Evolutionary conservation across 371 early-diverging fungal species (phyloP).

Genomic region (Mucor mucedo): DNA sequence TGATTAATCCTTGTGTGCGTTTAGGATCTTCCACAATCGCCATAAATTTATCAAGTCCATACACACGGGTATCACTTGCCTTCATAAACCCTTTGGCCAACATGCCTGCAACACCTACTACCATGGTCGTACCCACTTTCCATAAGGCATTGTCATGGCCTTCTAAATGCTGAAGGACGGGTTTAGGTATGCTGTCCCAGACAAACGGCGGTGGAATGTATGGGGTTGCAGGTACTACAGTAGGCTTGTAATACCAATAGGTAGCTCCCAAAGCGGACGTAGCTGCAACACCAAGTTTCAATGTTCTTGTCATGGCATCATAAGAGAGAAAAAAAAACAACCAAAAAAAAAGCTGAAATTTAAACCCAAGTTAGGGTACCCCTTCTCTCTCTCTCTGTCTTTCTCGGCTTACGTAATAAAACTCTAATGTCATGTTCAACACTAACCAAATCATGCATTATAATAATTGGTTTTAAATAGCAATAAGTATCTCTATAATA

Average conservation of each 20-base stretch:
- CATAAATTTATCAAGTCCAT: constrained; percentile 66
- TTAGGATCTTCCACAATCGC: constrained; percentile 57
- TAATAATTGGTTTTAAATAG: no score
- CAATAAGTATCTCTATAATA: no score
- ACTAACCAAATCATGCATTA: no score
- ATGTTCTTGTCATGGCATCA: constrained; percentile 3
- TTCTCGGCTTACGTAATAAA: no score
- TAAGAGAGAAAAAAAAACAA: neutral
- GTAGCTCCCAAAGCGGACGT: constrained; percentile 14
- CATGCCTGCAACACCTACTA: constrained; percentile 50
- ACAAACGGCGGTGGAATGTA: constrained; percentile 42
- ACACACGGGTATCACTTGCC: constrained; percentile 54
- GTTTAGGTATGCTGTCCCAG: constrained; percentile 42
- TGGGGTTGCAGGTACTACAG: neutral
- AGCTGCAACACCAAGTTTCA: constrained; percentile 8
- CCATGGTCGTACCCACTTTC: constrained; percentile 49
- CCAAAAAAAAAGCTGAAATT: neutral
- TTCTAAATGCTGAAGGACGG: constrained; percentile 30
- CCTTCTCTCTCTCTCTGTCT: no score
- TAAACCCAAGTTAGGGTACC: no score
- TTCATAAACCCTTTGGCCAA: constrained; percentile 61
- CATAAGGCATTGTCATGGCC: constrained; percentile 43
- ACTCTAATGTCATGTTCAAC: no score
- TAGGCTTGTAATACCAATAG: constrained; percentile 25
- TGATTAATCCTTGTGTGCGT: constrained; percentile 67